Conservation (phyloP, 768 basidiomycete genomes). For the Agaricus blazei region DNA sequence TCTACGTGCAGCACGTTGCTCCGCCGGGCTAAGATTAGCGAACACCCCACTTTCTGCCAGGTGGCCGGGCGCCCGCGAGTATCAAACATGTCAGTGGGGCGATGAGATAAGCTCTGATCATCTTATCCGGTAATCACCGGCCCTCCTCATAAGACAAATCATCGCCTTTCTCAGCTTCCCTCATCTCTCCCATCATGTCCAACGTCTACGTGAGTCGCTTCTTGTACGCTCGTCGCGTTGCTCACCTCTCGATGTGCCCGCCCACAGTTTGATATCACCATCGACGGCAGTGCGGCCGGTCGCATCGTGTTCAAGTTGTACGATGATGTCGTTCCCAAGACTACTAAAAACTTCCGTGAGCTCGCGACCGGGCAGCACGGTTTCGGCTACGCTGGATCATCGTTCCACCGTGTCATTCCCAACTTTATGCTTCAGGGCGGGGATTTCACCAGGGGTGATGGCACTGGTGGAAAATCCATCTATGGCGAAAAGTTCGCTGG, state of each 20-base stretch:
- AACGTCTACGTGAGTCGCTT: slow-evolving; percentile 22
- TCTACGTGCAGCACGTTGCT: not conserved
- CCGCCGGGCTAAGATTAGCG: slow-evolving; percentile 1
- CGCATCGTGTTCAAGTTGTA: slow-evolving; percentile 83
- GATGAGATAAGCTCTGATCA: slow-evolving; percentile 2
- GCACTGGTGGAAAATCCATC: slow-evolving; percentile 79
- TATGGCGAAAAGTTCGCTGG: slow-evolving; percentile 66
- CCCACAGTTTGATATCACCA: slow-evolving; percentile 61
- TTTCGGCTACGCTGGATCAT: slow-evolving; percentile 61
- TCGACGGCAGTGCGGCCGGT: slow-evolving; percentile 35
- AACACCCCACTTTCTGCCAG: not conserved
- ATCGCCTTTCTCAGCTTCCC: not conserved
- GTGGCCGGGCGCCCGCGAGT: not conserved
- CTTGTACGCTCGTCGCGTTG: not conserved
- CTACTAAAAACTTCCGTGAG: slow-evolving; percentile 84
- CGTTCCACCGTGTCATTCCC: slow-evolving; percentile 84
- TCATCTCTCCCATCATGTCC: slow-evolving; percentile 20
- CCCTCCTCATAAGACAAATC: not conserved
- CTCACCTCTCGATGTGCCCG: not conserved
- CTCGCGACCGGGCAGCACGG: slow-evolving; percentile 73
- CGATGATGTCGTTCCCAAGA: slow-evolving; percentile 73
- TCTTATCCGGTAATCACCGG: slow-evolving; percentile 4
- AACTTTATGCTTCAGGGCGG: slow-evolving; percentile 88
- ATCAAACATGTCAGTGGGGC: not conserved
- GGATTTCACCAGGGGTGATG: slow-evolving; percentile 68